Conservation (phyloP, 2,329 filamentous ascomycete species). For the Aspergillus japonicus region DNA sequence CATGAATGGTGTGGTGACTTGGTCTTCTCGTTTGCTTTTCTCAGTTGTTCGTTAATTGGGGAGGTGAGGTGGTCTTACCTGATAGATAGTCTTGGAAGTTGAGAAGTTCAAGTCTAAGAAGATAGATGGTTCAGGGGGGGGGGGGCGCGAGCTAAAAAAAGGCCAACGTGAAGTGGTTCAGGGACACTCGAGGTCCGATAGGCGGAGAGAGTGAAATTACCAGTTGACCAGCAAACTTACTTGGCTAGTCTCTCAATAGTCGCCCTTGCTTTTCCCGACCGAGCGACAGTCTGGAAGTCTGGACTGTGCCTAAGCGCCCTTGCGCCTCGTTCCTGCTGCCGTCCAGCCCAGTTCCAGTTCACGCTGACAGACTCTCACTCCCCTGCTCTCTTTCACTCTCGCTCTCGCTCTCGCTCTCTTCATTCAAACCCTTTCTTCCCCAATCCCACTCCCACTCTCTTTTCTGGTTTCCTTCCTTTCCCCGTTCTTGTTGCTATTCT, state of each 20-base stretch:
- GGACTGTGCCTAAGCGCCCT: conserved; percentile 18
- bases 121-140: not conserved
- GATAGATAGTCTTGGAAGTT: not conserved
- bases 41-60: not conserved
- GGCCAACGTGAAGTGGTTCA: conserved; percentile 6
- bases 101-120: not conserved
- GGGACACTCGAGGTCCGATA: conserved; percentile 14
- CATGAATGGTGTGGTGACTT: not conserved
- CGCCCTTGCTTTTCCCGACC: conserved; percentile 7
- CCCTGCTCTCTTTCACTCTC: not conserved
- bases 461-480: conserved; percentile 4
- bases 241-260: not conserved
- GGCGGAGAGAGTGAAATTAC: conserved; percentile 12
- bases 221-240: conserved; percentile 8
- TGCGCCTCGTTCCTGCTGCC: conserved; percentile 18
- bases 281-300: not conserved
- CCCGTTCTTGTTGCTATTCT: conserved; percentile 14
- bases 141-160: conserved; percentile 3
- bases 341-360: conserved; percentile 2
- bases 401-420: conserved; percentile 4
- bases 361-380: not conserved
- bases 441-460: not conserved
- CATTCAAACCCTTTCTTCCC: conserved; percentile 3
- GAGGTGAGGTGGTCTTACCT: too few species aligned
- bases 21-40: not conserved